Conservation (phyloP, 192 early-diverging fungal genomes). For the Chytriomyces confervae region DNA sequence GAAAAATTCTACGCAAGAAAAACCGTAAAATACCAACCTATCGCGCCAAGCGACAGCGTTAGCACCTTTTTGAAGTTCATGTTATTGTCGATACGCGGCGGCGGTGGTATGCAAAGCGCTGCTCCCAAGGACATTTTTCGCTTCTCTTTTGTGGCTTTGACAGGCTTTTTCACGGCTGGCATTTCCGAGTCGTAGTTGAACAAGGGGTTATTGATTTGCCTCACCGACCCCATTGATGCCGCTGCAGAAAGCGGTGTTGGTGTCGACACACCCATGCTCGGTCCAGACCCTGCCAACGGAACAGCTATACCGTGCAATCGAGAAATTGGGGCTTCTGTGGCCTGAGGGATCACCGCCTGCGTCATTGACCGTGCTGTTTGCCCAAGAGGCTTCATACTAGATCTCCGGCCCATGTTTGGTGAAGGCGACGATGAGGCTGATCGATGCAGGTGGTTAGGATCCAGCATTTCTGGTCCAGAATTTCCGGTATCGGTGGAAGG, state of each 20-base stretch:
- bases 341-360: no score
- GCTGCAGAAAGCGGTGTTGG: neutral
- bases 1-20: neutral
- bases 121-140: slow-evolving; percentile 54
- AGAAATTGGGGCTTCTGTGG: neutral
- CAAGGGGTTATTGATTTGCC: slow-evolving; percentile 12
- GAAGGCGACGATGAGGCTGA: no score
- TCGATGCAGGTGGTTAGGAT: no score
- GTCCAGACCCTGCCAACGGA: neutral
- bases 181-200: slow-evolving; percentile 22
- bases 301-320: neutral
- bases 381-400: no score
- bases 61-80: slow-evolving; percentile 46
- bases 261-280: neutral
- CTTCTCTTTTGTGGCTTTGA: slow-evolving; percentile 24
- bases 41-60: slow-evolving; percentile 40
- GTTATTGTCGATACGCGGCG: slow-evolving; percentile 45
- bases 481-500: no score
- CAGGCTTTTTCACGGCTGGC: slow-evolving; percentile 9
- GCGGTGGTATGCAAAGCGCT: slow-evolving; percentile 53
- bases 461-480: no score
- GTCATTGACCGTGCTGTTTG: no score
- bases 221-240: neutral
- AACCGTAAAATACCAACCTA: slow-evolving; percentile 28
- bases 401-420: no score